phyloP scores from a whole-genome alignment of 345 rosid species.

The Raphanus sativus region DNA sequence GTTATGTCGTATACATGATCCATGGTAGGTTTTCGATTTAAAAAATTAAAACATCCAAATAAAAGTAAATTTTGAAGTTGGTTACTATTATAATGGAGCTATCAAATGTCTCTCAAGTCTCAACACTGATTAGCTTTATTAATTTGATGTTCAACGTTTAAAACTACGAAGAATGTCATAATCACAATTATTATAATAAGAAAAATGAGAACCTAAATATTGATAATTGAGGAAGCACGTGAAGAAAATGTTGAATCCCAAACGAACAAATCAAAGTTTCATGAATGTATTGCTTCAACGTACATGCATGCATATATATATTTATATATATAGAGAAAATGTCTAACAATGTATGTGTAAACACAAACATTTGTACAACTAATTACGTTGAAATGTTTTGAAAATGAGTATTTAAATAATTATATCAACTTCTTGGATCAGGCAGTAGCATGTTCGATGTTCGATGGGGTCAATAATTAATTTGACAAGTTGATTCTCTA shows the following conservation, averaged over 20 bases:
- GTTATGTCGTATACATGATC: neutral
- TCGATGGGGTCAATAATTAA: conserved; percentile 32
- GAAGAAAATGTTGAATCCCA: conserved; percentile 24
- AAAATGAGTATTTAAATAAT: neutral
- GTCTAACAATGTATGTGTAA: conserved; percentile 36
- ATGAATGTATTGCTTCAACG: conserved; percentile 15
- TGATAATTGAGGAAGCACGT: conserved; percentile 17
- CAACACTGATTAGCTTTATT: neutral
- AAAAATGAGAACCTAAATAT: neutral
- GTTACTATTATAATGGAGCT: conserved; percentile 6
- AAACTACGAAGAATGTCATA: neutral
- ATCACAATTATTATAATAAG: neutral
- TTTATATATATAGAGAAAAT: conserved; percentile 5
- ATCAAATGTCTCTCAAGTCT: neutral
- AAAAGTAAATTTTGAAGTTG: neutral
- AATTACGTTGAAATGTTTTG: conserved; percentile 21
- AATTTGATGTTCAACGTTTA: neutral
- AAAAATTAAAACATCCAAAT: neutral
- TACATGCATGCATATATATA: conserved; percentile 30
- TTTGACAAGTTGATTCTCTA: conserved; percentile 35
- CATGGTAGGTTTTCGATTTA: neutral
- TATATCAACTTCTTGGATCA: conserved; percentile 25
- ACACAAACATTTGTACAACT: conserved; percentile 32
- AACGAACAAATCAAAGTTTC: conserved; percentile 17
- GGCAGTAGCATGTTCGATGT: conserved; percentile 45